Evolutionary conservation across 208 protist genomes (phyloP).

Genomic region (Trypanosoma cruzi): DNA sequence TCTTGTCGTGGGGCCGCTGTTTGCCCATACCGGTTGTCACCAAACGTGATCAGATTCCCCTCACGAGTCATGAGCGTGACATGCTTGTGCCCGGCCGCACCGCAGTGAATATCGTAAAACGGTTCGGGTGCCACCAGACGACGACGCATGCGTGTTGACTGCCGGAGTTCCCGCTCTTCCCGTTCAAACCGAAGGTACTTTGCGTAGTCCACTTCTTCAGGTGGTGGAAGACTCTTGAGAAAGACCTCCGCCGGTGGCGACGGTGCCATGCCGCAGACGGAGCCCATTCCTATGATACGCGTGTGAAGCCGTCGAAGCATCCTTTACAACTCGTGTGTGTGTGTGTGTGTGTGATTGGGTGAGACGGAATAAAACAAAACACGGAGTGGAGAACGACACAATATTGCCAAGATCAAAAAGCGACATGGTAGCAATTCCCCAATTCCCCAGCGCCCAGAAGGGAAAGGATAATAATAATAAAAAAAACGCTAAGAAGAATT

Average conservation of each 20-base stretch:
- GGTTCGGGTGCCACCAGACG: slow-evolving; percentile 27
- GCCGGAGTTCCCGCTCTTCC: slow-evolving; percentile 37
- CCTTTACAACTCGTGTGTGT: not conserved
- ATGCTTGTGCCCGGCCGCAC: slow-evolving; percentile 60
- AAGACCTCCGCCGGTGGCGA: slow-evolving; percentile 71
- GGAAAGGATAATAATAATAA: not conserved
- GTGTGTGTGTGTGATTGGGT: not conserved
- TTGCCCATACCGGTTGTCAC: slow-evolving; percentile 66
- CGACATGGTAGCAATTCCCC: not conserved
- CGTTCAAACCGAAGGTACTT: slow-evolving; percentile 68
- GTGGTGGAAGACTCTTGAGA: slow-evolving; percentile 76
- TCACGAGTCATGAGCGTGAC: slow-evolving; percentile 57
- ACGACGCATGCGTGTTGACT: not conserved
- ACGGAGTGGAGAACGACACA: not conserved
- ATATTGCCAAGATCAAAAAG: not conserved
- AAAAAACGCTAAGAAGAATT: slow-evolving; percentile 5
- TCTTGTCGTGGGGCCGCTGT: slow-evolving; percentile 28
- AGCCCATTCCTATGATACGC: slow-evolving; percentile 71
- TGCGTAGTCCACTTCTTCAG: slow-evolving; percentile 43
- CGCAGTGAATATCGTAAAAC: slow-evolving; percentile 42
- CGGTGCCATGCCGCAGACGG: slow-evolving; percentile 54
- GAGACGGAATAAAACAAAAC: not conserved
- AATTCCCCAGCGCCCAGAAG: not conserved
- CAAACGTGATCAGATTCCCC: slow-evolving; percentile 68
- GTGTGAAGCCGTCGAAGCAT: slow-evolving; percentile 78